phyloP scores from a whole-genome alignment of 192 early-diverging fungal genomes.

The Gaertneriomyces sp. region DNA sequence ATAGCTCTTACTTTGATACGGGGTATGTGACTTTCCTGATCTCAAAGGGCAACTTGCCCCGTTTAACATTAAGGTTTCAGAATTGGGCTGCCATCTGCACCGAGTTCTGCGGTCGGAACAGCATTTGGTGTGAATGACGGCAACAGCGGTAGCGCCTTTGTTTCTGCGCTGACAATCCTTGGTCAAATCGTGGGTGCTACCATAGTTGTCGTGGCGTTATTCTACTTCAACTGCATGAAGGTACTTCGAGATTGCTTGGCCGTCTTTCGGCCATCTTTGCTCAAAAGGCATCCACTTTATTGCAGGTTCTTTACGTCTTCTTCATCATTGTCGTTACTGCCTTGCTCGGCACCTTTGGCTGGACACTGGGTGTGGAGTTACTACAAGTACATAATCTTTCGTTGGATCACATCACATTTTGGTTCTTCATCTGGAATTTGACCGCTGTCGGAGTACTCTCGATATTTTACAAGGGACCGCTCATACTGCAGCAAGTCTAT shows the following conservation, averaged over 20 bases:
- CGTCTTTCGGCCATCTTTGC: conserved; percentile 2
- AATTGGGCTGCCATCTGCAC: conserved; percentile 1
- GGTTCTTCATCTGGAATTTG: conserved; percentile 79
- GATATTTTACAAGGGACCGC: conserved; percentile 82
- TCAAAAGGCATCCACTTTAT: not conserved
- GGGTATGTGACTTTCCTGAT: conserved; percentile 10
- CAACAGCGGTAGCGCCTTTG: conserved; percentile 28
- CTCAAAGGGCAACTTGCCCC: no score
- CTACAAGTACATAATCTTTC: conserved; percentile 46
- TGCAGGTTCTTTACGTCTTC: conserved; percentile 66
- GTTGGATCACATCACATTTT: conserved; percentile 70
- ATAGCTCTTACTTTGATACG: conserved; percentile 50
- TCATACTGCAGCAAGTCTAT: conserved; percentile 73
- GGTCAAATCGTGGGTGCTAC: conserved; percentile 77
- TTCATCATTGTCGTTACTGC: conserved; percentile 68
- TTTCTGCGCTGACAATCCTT: conserved; percentile 68
- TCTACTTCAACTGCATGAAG: conserved; percentile 75
- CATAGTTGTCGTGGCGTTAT: conserved; percentile 68
- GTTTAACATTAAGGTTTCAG: not conserved
- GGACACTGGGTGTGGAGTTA: conserved; percentile 48
- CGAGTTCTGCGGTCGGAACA: conserved; percentile 14
- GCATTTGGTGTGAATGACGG: conserved; percentile 21
- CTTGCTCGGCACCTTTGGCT: conserved; percentile 76
- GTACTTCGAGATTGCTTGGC: conserved; percentile 30
- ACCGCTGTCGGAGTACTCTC: conserved; percentile 60